These are phyloP conservation scores for Rutstroemia sp. DNA, from an alignment of 2,329 filamentous ascomycete genomes.

Conservation along the genomic window DNA sequence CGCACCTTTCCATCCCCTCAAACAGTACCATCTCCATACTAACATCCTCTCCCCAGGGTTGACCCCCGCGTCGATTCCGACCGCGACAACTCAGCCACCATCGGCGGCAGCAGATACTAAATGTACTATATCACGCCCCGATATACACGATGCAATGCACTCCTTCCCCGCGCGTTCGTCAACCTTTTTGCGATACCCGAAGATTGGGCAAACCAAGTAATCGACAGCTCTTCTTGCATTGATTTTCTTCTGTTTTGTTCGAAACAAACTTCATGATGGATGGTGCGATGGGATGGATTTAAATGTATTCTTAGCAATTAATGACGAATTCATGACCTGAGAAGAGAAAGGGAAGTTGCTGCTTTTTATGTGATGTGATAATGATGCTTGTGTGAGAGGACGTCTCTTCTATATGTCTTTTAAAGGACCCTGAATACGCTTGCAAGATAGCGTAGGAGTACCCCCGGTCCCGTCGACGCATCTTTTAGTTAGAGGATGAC, in stretches of 20 bases:
- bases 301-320: not conserved
- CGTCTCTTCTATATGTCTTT: too few relatives aligned
- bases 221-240: not conserved
- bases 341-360: not conserved
- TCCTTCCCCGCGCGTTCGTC: too few relatives aligned
- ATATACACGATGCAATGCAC: too few relatives aligned
- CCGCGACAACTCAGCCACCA: slow-evolving; percentile 45
- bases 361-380: not conserved
- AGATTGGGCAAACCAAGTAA: not conserved
- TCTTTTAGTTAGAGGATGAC: too few relatives aligned
- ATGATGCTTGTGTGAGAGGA: too few relatives aligned
- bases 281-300: not conserved
- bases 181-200: not conserved
- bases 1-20: not conserved
- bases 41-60: slow-evolving; percentile 30
- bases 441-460: too few relatives aligned
- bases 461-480: too few relatives aligned
- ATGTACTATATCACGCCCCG: too few relatives aligned
- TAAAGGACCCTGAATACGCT: too few relatives aligned
- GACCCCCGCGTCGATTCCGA: slow-evolving; percentile 49
- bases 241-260: not conserved
- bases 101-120: slow-evolving; percentile 35
- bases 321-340: not conserved
- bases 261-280: too few relatives aligned
- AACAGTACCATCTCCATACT: not conserved